Evolutionary conservation across 257 asterid species (phyloP).

Genomic region (Ehretia macrophylla): DNA sequence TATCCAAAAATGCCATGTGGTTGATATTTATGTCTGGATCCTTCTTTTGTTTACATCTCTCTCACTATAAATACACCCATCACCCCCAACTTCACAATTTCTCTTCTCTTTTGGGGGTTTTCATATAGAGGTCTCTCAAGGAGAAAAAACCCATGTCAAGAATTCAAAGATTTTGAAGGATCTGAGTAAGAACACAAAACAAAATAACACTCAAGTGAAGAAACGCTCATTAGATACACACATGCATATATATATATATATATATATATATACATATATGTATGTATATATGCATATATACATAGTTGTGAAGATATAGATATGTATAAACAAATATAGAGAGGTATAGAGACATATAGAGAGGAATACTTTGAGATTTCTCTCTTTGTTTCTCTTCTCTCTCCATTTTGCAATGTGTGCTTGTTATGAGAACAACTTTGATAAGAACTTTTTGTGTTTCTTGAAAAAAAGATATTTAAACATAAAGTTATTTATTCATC

Average conservation of each 20-base stretch:
- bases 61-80: constrained; percentile 34
- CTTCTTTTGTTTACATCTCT: constrained; percentile 1
- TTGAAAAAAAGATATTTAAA: too few relatives aligned
- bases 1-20: background rate
- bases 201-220: background rate
- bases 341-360: constrained; percentile 33
- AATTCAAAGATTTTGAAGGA: constrained; percentile 28
- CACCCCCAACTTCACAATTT: background rate
- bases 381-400: constrained; percentile 16
- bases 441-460: constrained; percentile 10
- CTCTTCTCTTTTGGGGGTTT: constrained; percentile 38
- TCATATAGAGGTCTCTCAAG: constrained; percentile 20
- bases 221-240: constrained; percentile 14
- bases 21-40: constrained; percentile 18
- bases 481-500: background rate
- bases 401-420: constrained; percentile 27
- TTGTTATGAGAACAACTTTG: constrained; percentile 16
- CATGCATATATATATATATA: constrained; percentile 10
- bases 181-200: constrained; percentile 22
- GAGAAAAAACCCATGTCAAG: constrained; percentile 25
- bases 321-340: constrained; percentile 1
- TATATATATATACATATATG: constrained; percentile 2
- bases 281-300: constrained; percentile 6
- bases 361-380: constrained; percentile 18
- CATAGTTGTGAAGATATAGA: constrained; percentile 1